These are phyloP conservation scores for Rhynchosporium graminicola DNA, from an alignment of 2,329 filamentous ascomycete genomes.

Conservation along the genomic window DNA sequence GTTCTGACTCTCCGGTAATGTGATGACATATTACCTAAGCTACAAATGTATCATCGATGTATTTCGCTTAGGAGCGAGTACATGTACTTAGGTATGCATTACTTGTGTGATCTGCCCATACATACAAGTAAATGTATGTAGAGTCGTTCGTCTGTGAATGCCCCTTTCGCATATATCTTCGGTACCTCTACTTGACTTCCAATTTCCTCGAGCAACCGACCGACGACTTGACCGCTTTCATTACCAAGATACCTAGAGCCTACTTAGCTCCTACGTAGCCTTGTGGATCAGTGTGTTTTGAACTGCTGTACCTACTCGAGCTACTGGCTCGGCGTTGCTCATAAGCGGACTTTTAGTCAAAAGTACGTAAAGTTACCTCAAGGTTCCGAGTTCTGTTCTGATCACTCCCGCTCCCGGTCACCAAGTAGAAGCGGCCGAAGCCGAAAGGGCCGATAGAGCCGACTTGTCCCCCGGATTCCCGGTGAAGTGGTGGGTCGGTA, in stretches of 20 bases:
- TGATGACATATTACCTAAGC: no score
- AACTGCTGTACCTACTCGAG: no score
- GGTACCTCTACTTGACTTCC: no score
- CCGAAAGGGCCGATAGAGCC: not conserved
- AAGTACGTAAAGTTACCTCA: no score
- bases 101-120: not conserved
- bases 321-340: no score
- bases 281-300: not conserved
- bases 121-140: not conserved
- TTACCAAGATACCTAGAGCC: not conserved
- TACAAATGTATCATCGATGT: no score
- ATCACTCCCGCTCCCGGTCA: not conserved
- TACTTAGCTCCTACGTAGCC: not conserved
- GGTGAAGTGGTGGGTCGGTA: no score
- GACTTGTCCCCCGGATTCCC: not conserved
- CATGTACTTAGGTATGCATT: not conserved
- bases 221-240: not conserved
- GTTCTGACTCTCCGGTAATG: no score
- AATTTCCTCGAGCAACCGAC: not conserved
- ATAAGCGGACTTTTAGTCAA: no score
- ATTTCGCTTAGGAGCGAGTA: no score
- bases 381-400: no score
- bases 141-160: not conserved
- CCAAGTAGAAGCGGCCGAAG: not conserved
- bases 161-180: not conserved